Evolutionary conservation across 228 moss, liverwort and hornwort species (phyloP).

Genomic region (Sphagnum fallax): DNA sequence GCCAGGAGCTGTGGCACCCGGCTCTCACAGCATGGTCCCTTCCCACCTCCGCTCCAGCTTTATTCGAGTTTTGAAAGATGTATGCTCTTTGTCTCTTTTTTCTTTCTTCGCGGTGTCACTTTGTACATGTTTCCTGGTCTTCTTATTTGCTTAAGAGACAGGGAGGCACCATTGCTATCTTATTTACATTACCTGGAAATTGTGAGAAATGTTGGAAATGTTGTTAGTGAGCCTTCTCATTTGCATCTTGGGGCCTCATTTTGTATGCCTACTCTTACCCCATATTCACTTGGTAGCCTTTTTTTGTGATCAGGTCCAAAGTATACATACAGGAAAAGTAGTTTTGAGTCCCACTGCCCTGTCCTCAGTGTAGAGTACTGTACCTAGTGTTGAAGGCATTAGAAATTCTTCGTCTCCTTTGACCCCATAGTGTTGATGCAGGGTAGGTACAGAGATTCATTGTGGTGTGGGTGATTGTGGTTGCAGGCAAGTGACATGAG

Average conservation of each 20-base stretch:
- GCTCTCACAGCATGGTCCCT: conserved; percentile 46
- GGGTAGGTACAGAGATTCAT: background rate
- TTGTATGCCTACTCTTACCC: background rate
- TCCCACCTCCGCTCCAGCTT: conserved; percentile 51
- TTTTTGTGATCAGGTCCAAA: background rate
- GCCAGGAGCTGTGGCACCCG: conserved; percentile 48
- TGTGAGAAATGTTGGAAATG: background rate
- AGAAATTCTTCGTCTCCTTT: background rate
- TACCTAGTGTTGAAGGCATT: too few species aligned
- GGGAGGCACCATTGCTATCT: background rate
- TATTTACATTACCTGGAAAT: background rate
- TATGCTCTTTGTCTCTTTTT: conserved; percentile 13
- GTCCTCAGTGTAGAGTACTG: too few species aligned
- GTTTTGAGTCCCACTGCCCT: too few species aligned
- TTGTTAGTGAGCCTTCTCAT: background rate
- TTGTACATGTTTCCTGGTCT: background rate
- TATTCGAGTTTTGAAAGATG: conserved; percentile 63
- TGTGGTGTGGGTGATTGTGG: background rate
- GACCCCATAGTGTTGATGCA: background rate
- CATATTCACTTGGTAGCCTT: background rate
- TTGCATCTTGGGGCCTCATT: background rate
- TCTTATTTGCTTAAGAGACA: too few species aligned
- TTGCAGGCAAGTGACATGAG: conserved; percentile 66
- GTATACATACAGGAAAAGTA: background rate
- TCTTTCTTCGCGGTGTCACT: background rate